Base-by-base conservation (phyloP, 148 eudicot genomes). In the Beta vulgaris region DNA sequence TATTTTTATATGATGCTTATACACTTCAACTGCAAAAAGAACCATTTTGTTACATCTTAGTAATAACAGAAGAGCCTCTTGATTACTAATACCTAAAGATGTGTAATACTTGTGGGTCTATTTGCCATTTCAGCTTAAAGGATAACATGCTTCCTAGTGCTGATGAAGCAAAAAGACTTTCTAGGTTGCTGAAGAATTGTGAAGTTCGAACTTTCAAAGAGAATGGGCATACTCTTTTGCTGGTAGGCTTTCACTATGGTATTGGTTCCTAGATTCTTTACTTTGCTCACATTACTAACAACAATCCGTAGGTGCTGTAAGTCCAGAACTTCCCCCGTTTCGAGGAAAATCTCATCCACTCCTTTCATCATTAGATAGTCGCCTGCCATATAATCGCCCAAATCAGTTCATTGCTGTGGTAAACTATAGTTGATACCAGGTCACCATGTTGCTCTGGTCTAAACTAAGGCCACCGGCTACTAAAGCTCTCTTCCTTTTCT, bases 81-180 rank as follows among this genome's bases (percentile, higher is more conserved):
- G 23, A 36, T 6, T 60, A n/a, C 7, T 0, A 14, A 53, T 7
- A 39, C 12, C 49, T 59, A 46, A 36, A 32, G 42, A 53, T 25
- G 3, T 29, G 12, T 36, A 25, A 23, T 64, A 34, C 21, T 8
- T 34, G 71, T 31, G 57, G n/a, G n/a, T 68, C 67, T 39, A 12
- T 73, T 75, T 86, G 39, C 74, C 18, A 44, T 77, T 80, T 84
- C 80, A 95, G 99, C 88, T 96, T 97, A 80, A 95, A 89, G 84
- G 99, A 95, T 79, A 89, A 82, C 82, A 81, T 95, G 97, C 84
- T 95, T 77, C 99, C 99, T 34, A 92, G 97, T 78, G 78, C 23
- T 81, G 87, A 91, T 73, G 99, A 95, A 89, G 99, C 97, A 54
- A 78, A 79, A 85, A 84, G 97, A 80, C 94, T 95, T 61, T 74